These are phyloP conservation scores for Wickerhamomyces strasburgensis DNA, from an alignment of 805 yeast species.

Conservation along the genomic window DNA sequence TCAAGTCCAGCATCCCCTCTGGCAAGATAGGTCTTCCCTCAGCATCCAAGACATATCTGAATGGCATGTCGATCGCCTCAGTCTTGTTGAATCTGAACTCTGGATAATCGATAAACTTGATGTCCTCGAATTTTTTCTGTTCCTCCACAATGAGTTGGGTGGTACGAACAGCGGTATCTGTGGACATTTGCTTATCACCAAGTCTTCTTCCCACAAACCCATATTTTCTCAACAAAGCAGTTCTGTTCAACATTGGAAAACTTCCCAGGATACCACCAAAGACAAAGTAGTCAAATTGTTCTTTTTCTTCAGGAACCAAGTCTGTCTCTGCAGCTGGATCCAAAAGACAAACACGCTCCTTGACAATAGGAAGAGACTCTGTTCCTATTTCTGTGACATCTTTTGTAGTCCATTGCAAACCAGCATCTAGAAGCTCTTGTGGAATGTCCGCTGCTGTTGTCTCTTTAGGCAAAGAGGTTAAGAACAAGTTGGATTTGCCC, in stretches of 20 bases:
- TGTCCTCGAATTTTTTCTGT: slow-evolving; percentile 56
- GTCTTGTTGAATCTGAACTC: slow-evolving; percentile 82
- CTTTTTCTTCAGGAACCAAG: slow-evolving; percentile 63
- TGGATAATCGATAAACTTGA: slow-evolving; percentile 87
- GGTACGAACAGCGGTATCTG: slow-evolving; percentile 94
- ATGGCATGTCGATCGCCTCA: slow-evolving; percentile 98
- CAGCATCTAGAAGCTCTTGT: slow-evolving; percentile 46
- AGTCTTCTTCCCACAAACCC: slow-evolving; percentile 85
- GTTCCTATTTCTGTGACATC: slow-evolving; percentile 50
- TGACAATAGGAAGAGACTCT: slow-evolving; percentile 35
- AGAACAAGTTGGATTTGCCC: slow-evolving; percentile 66
- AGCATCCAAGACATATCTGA: slow-evolving; percentile 72
- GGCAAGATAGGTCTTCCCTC: slow-evolving; percentile 79
- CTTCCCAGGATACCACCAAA: slow-evolving; percentile 97
- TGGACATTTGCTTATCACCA: slow-evolving; percentile 91
- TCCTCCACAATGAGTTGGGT: slow-evolving; percentile 74
- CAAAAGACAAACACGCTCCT: slow-evolving; percentile 67
- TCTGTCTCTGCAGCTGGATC: slow-evolving; percentile 85
- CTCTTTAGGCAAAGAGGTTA: slow-evolving; percentile 68
- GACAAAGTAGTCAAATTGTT: slow-evolving; percentile 76
- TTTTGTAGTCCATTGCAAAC: slow-evolving; percentile 76
- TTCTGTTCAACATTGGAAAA: slow-evolving; percentile 87
- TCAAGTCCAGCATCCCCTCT: slow-evolving; percentile 82
- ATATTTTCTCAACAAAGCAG: slow-evolving; percentile 76
- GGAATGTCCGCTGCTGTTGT: slow-evolving; percentile 68